Evolutionary conservation across 2,329 filamentous ascomycete species (phyloP).

Genomic region (Scleromitrula shiraiana): DNA sequence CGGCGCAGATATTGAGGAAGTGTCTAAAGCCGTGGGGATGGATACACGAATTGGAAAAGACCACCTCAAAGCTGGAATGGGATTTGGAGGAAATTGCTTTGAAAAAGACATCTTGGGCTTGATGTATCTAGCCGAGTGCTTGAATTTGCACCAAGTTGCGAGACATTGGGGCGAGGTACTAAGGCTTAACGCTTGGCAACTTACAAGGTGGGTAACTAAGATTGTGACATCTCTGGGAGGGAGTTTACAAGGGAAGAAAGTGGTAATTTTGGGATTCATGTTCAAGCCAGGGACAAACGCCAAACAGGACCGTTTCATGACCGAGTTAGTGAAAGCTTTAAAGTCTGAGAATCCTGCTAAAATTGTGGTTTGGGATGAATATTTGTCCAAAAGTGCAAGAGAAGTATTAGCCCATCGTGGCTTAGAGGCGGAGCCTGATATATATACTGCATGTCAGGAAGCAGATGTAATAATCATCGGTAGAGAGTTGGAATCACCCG

Average conservation of each 20-base stretch:
- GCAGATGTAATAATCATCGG: conserved; percentile 42
- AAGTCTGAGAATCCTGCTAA: conserved; percentile 56
- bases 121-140: conserved; percentile 62
- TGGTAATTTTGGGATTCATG: conserved; percentile 65
- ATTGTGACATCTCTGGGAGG: conserved; percentile 61
- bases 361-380: conserved; percentile 62
- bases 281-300: conserved; percentile 77
- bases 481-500: conserved; percentile 40
- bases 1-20: conserved; percentile 67
- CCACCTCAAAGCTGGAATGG: conserved; percentile 67
- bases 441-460: conserved; percentile 38
- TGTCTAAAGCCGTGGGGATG: conserved; percentile 58
- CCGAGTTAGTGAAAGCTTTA: conserved; percentile 59
- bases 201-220: conserved; percentile 57
- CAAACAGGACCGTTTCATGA: conserved; percentile 61
- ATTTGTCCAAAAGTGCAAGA: conserved; percentile 30
- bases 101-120: conserved; percentile 71
- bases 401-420: too few species aligned
- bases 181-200: conserved; percentile 69
- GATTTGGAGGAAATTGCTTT: conserved; percentile 76
- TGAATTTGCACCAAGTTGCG: conserved; percentile 63
- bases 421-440: conserved; percentile 36
- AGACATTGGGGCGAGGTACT: conserved; percentile 70
- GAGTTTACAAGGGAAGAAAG: conserved; percentile 61
- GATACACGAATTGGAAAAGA: conserved; percentile 65